Evolutionary conservation across 1,284 basidiomycete genomes (phyloP).

Genomic region (Ganoderma resinaceum): DNA sequence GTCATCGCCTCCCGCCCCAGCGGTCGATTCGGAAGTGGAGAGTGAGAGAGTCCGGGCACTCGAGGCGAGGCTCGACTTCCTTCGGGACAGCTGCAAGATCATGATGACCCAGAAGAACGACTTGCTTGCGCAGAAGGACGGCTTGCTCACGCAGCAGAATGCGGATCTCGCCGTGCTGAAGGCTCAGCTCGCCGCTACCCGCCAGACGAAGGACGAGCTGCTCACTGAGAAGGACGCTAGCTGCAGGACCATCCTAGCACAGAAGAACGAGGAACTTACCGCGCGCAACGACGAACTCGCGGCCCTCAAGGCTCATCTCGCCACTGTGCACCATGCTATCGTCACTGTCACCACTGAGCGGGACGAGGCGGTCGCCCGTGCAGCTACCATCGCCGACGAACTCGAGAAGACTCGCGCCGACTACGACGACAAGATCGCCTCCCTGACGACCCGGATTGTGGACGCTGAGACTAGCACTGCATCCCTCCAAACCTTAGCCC

Average conservation of each 20-base stretch:
- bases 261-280: not conserved
- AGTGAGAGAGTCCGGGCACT: not conserved
- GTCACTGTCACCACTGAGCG: not conserved
- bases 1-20: not conserved
- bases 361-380: not conserved
- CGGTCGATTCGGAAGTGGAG: not conserved
- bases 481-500: not conserved
- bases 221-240: not conserved
- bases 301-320: not conserved
- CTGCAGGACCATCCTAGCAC: not conserved
- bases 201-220: not conserved
- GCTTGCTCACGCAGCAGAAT: not conserved
- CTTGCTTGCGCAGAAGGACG: not conserved
- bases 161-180: not conserved
- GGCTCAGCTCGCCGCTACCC: not conserved
- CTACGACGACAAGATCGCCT: not conserved
- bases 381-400: not conserved
- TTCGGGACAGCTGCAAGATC: not conserved
- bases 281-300: not conserved
- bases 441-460: not conserved
- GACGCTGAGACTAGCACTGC: not conserved
- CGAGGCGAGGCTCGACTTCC: not conserved
- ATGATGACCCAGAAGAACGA: not conserved
- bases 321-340: not conserved
- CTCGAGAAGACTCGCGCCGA: not conserved